Evolutionary conservation across 768 basidiomycete genomes (phyloP).

Genomic region (Mycena capillaripes): DNA sequence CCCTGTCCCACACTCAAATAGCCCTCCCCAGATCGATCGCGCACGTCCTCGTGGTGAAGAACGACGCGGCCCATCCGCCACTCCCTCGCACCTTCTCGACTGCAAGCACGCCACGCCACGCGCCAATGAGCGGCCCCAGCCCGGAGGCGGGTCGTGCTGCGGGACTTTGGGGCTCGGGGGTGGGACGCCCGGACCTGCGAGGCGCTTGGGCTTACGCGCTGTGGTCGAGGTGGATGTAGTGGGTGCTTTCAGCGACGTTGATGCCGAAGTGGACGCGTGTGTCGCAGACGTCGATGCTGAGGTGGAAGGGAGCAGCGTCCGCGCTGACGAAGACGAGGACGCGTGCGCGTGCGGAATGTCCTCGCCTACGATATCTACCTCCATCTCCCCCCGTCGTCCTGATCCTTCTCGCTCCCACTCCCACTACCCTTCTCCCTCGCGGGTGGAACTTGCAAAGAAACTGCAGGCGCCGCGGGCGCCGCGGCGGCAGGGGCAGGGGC

Average conservation of each 20-base stretch:
- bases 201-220: slow-evolving; percentile 20
- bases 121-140: slow-evolving; percentile 33
- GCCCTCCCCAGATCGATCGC: not conserved
- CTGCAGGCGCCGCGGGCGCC: not conserved
- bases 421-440: not conserved
- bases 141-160: not conserved
- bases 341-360: not conserved
- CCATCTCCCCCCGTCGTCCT: slow-evolving; percentile 9
- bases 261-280: not conserved
- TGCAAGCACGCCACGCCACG: slow-evolving; percentile 17
- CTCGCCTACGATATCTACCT: slow-evolving; percentile 31
- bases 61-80: slow-evolving; percentile 25
- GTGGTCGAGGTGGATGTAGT: not conserved
- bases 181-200: slow-evolving; percentile 31
- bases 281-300: not conserved
- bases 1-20: not conserved
- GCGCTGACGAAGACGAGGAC: not conserved
- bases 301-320: not conserved
- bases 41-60: no score
- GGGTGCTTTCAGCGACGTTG: not conserved
- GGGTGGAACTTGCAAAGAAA: no score
- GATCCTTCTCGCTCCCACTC: not conserved
- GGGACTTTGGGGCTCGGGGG: slow-evolving; percentile 26
- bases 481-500: not conserved
- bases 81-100: slow-evolving; percentile 16